A percentile compares a stretch with the other conserved stretches of the same genome.
Evolutionary conservation across 495 filamentous ascomycete species (phyloP).

Genomic region (Penicillium silybi): DNA sequence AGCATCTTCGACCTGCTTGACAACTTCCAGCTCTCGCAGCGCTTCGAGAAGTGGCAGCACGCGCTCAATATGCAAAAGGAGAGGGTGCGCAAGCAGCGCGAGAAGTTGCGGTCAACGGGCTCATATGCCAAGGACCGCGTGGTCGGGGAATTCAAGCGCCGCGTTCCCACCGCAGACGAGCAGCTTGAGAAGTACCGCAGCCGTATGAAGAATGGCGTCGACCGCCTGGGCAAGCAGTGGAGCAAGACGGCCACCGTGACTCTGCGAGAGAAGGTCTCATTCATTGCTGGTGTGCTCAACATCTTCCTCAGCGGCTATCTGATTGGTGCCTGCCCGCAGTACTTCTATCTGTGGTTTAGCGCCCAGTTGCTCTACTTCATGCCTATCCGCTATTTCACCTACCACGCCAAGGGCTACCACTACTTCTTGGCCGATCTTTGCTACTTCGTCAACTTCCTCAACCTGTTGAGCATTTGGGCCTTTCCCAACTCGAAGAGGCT

Average conservation of each 20-base stretch:
- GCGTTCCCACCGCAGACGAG: constrained; percentile 81
- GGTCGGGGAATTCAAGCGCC: constrained; percentile 80
- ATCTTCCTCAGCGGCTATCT: constrained; percentile 95
- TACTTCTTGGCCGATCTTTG: constrained; percentile 97
- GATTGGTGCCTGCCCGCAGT: constrained; percentile 79
- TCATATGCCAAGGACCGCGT: constrained; percentile 64
- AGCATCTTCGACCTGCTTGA: constrained; percentile 91
- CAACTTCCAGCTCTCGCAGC: constrained; percentile 84
- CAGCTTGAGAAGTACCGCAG: constrained; percentile 87
- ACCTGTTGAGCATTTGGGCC: constrained; percentile 79
- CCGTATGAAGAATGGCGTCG: constrained; percentile 82
- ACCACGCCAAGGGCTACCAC: constrained; percentile 86
- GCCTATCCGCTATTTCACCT: constrained; percentile 89
- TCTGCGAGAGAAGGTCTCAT: constrained; percentile 87
- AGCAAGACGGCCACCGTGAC: constrained; percentile 84
- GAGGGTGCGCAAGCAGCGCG: constrained; percentile 75
- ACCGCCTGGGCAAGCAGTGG: constrained; percentile 80
- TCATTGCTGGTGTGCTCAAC: constrained; percentile 93
- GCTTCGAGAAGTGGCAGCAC: constrained; percentile 82
- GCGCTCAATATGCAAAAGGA: constrained; percentile 76
- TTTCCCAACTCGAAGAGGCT: constrained; percentile 88
- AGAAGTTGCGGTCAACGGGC: constrained; percentile 61
- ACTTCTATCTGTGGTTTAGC: constrained; percentile 91
- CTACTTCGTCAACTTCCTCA: constrained; percentile 93
- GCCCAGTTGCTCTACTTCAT: constrained; percentile 85